Base-by-base conservation (phyloP, 257 asterid genomes). In the Fraxinus anomala region DNA sequence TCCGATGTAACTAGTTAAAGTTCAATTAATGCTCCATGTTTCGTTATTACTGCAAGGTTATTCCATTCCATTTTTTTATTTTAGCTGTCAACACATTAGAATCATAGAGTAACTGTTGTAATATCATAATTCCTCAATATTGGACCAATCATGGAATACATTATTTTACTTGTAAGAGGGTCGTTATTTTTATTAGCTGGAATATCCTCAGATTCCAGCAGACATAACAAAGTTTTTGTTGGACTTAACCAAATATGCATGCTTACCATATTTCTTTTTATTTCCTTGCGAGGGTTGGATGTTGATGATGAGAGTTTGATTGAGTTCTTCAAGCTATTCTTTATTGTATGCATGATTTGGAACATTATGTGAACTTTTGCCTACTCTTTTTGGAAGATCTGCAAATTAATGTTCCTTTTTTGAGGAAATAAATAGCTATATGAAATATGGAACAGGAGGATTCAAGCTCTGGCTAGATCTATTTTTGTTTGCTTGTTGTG, bases 371-470 rank as follows among this genome's bases (percentile, higher is more conserved):
- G 51, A 59, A 14, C 73, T 30, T 77, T 44, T 47, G 40, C 80
- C 37, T 49, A 65, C 42, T 5, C 24, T 36, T 36, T 77, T 68
- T 68, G 70, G 13, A 68, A 59, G 67, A 61, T 33, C 30, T 68
- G 73, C 42, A 49, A 36, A 70, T 16, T 75, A 67, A 72, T 75
- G 77, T 23, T 70, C 59, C 14, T 21, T 77, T 39, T 39, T 33
- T 40, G 44, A 14, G 73, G 77, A 68, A 51, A 74, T 70, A 16
- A 56, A 40, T 72, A 40, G 73, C 59, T 63, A 47, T 23, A 54
- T 71, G 68, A 63, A 63, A 63, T 69, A 21, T 77, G 79, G 75
- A 23, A 78, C 49, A 37, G 26, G 8, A 77, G 68, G 73, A n/a
- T 59, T 42, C 65, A 56, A n/a, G 36, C 19, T 34, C 56, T 76